Evolutionary conservation across 305 asterid species (phyloP).

Genomic region (Fraxinus latifolia): DNA sequence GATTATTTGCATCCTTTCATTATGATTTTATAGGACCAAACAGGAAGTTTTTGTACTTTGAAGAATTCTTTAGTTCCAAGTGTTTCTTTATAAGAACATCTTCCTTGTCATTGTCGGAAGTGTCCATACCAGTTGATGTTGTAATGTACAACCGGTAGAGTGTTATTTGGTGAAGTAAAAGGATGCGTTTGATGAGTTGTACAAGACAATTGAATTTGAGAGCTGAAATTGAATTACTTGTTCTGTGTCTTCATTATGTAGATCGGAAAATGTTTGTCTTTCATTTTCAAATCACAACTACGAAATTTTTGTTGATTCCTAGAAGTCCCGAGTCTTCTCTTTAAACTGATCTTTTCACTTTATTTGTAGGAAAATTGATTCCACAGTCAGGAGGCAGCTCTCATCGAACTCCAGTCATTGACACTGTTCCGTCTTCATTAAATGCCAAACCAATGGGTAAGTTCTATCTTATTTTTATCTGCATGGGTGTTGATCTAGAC

Average conservation of each 20-base stretch:
- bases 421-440: conserved; percentile 20
- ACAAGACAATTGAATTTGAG: neutral
- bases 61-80: neutral
- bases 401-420: conserved; percentile 7
- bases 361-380: conserved; percentile 29
- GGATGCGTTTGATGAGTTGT: neutral
- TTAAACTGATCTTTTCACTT: neutral
- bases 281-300: neutral
- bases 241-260: neutral
- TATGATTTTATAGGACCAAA: neutral
- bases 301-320: neutral
- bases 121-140: neutral
- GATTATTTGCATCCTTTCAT: neutral
- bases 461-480: conserved; percentile 13
- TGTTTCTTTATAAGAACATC: neutral
- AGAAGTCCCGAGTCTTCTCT: neutral
- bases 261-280: neutral
- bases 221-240: neutral
- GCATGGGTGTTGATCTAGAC: neutral
- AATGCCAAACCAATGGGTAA: conserved; percentile 32
- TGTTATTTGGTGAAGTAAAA: neutral
- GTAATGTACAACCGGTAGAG: neutral
- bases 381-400: conserved; percentile 13
- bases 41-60: neutral
- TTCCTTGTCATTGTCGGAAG: neutral